phyloP scores from a whole-genome alignment of 129 eudicot genomes.

The Heracleum sosnowskyi region DNA sequence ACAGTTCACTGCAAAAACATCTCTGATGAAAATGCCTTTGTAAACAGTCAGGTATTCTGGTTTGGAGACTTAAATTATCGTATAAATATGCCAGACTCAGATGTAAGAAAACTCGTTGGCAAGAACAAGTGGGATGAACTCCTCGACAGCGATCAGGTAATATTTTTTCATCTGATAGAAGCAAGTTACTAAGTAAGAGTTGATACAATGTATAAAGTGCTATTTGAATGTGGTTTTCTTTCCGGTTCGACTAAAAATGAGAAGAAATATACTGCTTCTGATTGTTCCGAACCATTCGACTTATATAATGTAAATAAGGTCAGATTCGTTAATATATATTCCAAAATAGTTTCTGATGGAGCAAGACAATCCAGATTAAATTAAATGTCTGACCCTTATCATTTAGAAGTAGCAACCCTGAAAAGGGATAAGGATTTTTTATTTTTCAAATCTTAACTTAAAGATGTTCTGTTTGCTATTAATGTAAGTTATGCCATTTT shows the following conservation, averaged over 20 bases:
- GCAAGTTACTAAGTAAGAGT: conserved; percentile 24
- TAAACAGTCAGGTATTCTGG: conserved; percentile 91
- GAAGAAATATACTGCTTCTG: neutral
- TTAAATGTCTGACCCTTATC: neutral
- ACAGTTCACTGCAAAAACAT: neutral
- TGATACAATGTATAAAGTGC: neutral
- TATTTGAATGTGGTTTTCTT: neutral
- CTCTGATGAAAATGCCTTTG: conserved; percentile 11
- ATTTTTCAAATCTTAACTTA: neutral
- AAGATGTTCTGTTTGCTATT: neutral
- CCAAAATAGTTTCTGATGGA: neutral
- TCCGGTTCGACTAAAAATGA: neutral
- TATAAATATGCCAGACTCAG: conserved; percentile 70
- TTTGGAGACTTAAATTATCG: conserved; percentile 98
- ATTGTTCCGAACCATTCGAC: neutral
- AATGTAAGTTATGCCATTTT: neutral
- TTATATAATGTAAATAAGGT: neutral
- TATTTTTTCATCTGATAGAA: neutral
- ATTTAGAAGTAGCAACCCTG: neutral
- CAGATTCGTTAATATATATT: neutral
- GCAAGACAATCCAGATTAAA: neutral
- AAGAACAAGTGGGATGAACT: conserved; percentile 68
- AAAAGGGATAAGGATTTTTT: neutral
- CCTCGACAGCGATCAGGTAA: conserved; percentile 70
- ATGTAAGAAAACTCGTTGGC: conserved; percentile 73